Percentiles rank a stretch among this genome's conserved stretches.
Evolutionary conservation across 371 early-diverging fungal species (phyloP).

Genomic region (Mucor mucedo): DNA sequence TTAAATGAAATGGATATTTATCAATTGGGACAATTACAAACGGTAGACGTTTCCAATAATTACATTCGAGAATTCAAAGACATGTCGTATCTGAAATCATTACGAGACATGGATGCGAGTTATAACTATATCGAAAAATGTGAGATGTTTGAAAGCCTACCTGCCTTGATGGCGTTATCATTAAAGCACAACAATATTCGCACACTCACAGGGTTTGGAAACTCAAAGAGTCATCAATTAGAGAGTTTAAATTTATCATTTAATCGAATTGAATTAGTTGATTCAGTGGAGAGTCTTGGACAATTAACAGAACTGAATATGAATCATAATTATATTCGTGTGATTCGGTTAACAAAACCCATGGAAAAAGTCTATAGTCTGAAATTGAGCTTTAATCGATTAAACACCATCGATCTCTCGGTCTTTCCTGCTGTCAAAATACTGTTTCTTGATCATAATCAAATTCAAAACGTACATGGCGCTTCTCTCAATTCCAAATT

Average conservation of each 20-base stretch:
- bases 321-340: conserved; percentile 58
- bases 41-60: conserved; percentile 58
- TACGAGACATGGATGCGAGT: conserved; percentile 53
- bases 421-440: conserved; percentile 55
- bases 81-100: conserved; percentile 15
- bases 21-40: conserved; percentile 46
- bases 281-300: conserved; percentile 44
- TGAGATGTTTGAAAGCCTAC: conserved; percentile 44
- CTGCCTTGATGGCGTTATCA: conserved; percentile 45
- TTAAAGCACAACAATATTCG: conserved; percentile 50
- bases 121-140: conserved; percentile 53
- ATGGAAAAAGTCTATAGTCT: conserved; percentile 46
- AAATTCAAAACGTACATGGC: conserved; percentile 49
- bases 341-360: conserved; percentile 44
- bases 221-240: conserved; percentile 36
- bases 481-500: conserved; percentile 42
- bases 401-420: conserved; percentile 50
- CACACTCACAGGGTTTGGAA: conserved; percentile 37
- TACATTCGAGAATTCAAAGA: conserved; percentile 47
- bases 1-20: conserved; percentile 47
- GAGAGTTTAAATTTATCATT: conserved; percentile 59
- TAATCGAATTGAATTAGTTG: conserved; percentile 56
- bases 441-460: conserved; percentile 61
- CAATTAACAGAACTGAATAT: conserved; percentile 46
- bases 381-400: conserved; percentile 53